Conservation (phyloP, 2,329 filamentous ascomycete genomes). For the Exophiala alcalophila region DNA sequence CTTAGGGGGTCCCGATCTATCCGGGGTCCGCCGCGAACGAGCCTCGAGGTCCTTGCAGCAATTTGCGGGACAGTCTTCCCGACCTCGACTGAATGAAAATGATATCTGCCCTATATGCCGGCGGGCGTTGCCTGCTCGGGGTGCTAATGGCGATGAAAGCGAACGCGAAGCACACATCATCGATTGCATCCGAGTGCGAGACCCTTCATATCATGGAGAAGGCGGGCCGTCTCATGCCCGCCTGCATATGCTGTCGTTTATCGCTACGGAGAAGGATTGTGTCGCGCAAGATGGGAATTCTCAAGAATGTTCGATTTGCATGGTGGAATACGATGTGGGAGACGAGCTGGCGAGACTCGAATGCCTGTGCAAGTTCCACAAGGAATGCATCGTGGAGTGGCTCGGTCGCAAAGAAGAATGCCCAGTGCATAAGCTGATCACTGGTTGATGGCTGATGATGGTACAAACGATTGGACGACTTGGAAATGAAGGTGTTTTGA, state of each 20-base stretch:
- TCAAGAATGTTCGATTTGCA: constrained; percentile 62
- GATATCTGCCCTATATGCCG: constrained; percentile 50
- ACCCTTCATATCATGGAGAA: constrained; percentile 20
- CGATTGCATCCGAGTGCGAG: constrained; percentile 36
- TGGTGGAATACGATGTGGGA: constrained; percentile 62
- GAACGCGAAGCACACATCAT: constrained; percentile 46
- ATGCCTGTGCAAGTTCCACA: constrained; percentile 64
- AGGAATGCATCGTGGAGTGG: constrained; percentile 59
- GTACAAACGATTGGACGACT: background rate
- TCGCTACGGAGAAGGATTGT: constrained; percentile 63
- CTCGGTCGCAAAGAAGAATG: constrained; percentile 58
- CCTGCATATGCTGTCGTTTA: constrained; percentile 47
- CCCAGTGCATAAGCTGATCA: constrained; percentile 57
- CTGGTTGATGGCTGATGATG: background rate
- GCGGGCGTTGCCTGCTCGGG: constrained; percentile 39
- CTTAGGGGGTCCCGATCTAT: constrained; percentile 1
- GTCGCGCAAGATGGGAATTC: constrained; percentile 50
- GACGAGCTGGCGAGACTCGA: constrained; percentile 59
- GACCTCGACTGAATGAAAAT: constrained; percentile 38
- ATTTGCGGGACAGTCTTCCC: constrained; percentile 23
- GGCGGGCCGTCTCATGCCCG: constrained; percentile 29
- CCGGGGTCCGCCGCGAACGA: no score
- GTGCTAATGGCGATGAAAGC: constrained; percentile 38
- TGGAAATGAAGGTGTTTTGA: background rate
- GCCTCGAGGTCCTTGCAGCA: constrained; percentile 14